Percentiles rank a stretch among this genome's conserved stretches.
These are phyloP conservation scores for Schwanniomyces yamadae DNA, from an alignment of 805 yeast genomes.

Conservation along the genomic window DNA sequence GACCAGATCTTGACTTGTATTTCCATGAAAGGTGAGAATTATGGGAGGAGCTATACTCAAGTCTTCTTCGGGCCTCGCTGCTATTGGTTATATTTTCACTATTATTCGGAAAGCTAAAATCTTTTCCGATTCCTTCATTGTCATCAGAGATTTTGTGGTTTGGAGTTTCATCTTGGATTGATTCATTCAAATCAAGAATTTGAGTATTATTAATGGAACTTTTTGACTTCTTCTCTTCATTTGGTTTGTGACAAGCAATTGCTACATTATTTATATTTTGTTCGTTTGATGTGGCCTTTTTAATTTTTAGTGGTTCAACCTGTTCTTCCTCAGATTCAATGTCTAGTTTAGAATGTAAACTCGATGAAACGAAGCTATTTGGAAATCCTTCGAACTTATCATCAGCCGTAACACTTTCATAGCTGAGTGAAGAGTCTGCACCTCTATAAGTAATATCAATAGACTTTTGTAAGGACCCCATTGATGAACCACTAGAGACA, in stretches of 20 bases:
- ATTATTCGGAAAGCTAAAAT: conserved; percentile 40
- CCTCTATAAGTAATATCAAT: conserved; percentile 15
- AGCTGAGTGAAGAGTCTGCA: background rate
- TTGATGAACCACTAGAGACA: conserved; percentile 19
- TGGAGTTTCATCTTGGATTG: background rate
- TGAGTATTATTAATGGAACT: background rate
- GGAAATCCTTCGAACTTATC: too few relatives aligned
- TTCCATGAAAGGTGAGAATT: conserved; percentile 18
- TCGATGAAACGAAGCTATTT: background rate
- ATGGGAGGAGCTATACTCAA: conserved; percentile 9
- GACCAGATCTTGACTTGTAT: conserved; percentile 24
- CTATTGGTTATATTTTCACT: conserved; percentile 33
- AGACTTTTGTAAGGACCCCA: conserved; percentile 31
- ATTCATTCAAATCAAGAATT: background rate
- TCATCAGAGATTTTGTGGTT: conserved; percentile 8
- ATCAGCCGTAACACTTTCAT: background rate
- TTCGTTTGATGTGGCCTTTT: conserved; percentile 7
- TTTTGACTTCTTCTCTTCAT: background rate
- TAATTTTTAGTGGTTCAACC: conserved; percentile 15
- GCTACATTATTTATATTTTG: background rate
- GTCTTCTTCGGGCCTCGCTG: conserved; percentile 13
- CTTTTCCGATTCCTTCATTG: conserved; percentile 35
- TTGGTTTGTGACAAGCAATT: too few relatives aligned
- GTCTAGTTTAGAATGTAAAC: background rate
- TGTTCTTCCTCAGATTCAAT: conserved; percentile 4